A percentile compares a stretch with the other conserved stretches of the same genome.
phyloP scores from a whole-genome alignment of 1,139 yeast genomes.

The Pichia sp. region DNA sequence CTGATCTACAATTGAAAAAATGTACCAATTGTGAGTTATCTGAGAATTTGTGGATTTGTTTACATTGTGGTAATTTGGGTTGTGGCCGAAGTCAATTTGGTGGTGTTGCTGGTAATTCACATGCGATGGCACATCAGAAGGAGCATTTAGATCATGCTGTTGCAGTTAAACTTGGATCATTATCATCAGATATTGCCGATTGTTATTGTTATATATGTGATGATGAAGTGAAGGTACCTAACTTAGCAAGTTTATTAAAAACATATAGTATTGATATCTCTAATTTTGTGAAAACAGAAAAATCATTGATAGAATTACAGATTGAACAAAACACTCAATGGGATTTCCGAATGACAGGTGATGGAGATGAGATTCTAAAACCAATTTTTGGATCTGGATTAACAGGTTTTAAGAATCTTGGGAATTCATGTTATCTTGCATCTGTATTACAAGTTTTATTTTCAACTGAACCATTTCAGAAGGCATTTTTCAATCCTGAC shows the following conservation, averaged over 20 bases:
- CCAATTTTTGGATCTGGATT: slow-evolving; percentile 64
- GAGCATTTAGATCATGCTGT: slow-evolving; percentile 54
- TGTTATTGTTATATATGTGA: slow-evolving; percentile 83
- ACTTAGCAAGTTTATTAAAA: slow-evolving; percentile 41
- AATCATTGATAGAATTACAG: slow-evolving; percentile 79
- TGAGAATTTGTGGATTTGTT: slow-evolving; percentile 87
- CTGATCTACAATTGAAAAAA: slow-evolving; percentile 35
- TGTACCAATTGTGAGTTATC: slow-evolving; percentile 63
- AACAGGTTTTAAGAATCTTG: slow-evolving; percentile 81
- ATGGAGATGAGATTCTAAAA: slow-evolving; percentile 55
- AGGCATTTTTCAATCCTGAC: slow-evolving; percentile 25
- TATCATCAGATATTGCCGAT: slow-evolving; percentile 67
- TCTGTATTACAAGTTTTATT: slow-evolving; percentile 74
- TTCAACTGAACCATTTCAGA: slow-evolving; percentile 26
- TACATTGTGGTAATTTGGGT: slow-evolving; percentile 80
- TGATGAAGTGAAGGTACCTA: slow-evolving; percentile 79
- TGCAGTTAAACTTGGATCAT: slow-evolving; percentile 86
- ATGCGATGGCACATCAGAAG: slow-evolving; percentile 69
- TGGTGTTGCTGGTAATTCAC: slow-evolving; percentile 85
- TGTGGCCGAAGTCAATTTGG: slow-evolving; percentile 95
- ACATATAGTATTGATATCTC: slow-evolving; percentile 67
- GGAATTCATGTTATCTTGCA: slow-evolving; percentile 87
- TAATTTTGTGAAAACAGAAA: slow-evolving; percentile 60
- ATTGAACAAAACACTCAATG: slow-evolving; percentile 88
- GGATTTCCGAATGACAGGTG: slow-evolving; percentile 80